A percentile compares a stretch with the other conserved stretches of the same genome.
These are phyloP conservation scores for Trichosporon coremiiforme DNA, from an alignment of 1,284 basidiomycete genomes.

Conservation along the genomic window DNA sequence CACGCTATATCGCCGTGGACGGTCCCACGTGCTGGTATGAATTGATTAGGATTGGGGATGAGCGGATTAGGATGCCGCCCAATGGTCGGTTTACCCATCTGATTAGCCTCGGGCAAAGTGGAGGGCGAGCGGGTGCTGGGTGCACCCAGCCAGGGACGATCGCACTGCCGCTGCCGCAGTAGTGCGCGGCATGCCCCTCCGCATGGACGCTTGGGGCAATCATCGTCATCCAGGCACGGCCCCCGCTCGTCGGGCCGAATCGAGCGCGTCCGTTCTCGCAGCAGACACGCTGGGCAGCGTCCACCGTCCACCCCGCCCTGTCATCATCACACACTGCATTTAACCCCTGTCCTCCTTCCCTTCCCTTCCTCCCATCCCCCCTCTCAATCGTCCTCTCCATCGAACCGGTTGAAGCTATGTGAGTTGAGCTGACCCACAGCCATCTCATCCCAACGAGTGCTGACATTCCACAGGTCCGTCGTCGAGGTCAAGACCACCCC, in stretches of 20 bases:
- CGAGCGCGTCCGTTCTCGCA: not conserved
- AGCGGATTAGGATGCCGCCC: not conserved
- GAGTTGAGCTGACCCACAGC: slow-evolving; percentile 1
- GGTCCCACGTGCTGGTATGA: not conserved
- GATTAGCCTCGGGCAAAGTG: not conserved
- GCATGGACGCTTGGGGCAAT: slow-evolving; percentile 5
- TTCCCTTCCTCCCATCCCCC: slow-evolving; percentile 17
- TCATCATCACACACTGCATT: not conserved
- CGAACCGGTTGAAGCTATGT: slow-evolving; percentile 20
- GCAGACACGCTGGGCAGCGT: not conserved
- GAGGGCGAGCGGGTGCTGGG: too few species aligned
- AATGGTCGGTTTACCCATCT: not conserved
- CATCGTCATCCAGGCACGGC: slow-evolving; percentile 14
- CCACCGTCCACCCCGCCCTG: not conserved
- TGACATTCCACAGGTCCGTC: slow-evolving; percentile 38
- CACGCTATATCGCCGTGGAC: slow-evolving; percentile 6
- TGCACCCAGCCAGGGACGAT: too few species aligned
- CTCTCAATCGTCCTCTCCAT: slow-evolving; percentile 2
- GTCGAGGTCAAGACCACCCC: slow-evolving; percentile 49
- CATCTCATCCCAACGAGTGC: not conserved
- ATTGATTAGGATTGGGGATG: slow-evolving; percentile 2
- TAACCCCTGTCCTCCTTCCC: not conserved
- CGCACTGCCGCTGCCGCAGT: too few species aligned
- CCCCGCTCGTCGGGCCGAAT: slow-evolving; percentile 15
- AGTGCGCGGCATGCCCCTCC: slow-evolving; percentile 4